Conservation (phyloP, 306 rosid genomes). For the Fagus crenata region DNA sequence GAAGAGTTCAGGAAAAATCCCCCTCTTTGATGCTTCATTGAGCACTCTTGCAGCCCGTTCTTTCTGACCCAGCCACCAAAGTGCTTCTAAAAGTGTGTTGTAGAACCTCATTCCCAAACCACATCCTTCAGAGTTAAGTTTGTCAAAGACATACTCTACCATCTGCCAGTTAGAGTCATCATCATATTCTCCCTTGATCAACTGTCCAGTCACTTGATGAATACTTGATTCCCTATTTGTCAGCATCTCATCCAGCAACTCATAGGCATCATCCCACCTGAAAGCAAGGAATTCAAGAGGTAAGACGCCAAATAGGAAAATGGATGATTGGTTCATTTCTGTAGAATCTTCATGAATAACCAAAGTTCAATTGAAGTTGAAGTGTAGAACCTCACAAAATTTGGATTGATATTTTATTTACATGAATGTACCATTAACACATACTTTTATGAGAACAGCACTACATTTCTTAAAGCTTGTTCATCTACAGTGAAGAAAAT, state of each 20-base stretch:
- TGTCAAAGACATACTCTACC: slow-evolving; percentile 95
- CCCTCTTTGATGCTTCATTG: slow-evolving; percentile 82
- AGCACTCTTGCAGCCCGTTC: slow-evolving; percentile 91
- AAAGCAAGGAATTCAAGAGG: slow-evolving; percentile 37
- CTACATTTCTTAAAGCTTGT: neutral
- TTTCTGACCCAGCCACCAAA: slow-evolving; percentile 94
- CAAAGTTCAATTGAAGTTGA: slow-evolving; percentile 14
- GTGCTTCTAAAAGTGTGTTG: slow-evolving; percentile 88
- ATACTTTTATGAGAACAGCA: no score
- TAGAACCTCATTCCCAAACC: slow-evolving; percentile 82
- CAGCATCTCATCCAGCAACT: slow-evolving; percentile 74
- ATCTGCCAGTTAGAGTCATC: slow-evolving; percentile 97
- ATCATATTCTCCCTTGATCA: slow-evolving; percentile 93
- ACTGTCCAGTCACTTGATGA: slow-evolving; percentile 88
- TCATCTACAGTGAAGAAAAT: neutral
- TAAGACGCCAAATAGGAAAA: slow-evolving; percentile 19
- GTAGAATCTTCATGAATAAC: slow-evolving; percentile 15
- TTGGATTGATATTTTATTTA: neutral
- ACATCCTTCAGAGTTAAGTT: slow-evolving; percentile 81
- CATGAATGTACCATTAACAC: neutral
- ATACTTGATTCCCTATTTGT: slow-evolving; percentile 69
- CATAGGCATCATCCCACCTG: slow-evolving; percentile 77
- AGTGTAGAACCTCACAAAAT: neutral
- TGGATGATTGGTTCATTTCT: neutral
- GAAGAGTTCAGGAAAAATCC: slow-evolving; percentile 86